A percentile compares a stretch with the other conserved stretches of the same genome.
Conservation (phyloP, 2,329 filamentous ascomycete genomes). For the Acephala macrosclerotiorum region DNA sequence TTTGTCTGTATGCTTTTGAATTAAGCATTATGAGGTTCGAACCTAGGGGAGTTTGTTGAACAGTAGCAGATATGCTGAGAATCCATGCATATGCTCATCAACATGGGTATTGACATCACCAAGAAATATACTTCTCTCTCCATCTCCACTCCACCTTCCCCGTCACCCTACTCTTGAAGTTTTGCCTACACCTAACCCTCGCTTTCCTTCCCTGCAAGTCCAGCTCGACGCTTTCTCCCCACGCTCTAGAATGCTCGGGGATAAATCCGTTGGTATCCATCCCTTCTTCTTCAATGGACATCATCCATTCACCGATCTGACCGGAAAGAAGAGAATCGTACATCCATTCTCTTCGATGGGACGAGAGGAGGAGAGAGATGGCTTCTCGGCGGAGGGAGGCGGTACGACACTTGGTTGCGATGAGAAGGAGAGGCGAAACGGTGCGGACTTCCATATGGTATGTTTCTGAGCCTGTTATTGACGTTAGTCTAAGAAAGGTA, state of each 20-base stretch:
- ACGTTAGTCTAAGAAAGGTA: constrained; percentile 8
- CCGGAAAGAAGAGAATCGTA: constrained; percentile 57
- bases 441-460: constrained; percentile 50
- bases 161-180: constrained; percentile 16
- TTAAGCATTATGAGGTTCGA: too few species aligned
- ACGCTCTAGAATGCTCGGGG: constrained; percentile 28
- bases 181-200: constrained; percentile 29
- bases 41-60: not conserved
- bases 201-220: constrained; percentile 27
- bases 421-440: constrained; percentile 67
- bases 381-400: constrained; percentile 62
- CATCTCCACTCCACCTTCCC: constrained; percentile 17
- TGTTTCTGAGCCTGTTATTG: constrained; percentile 21
- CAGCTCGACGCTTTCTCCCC: constrained; percentile 31
- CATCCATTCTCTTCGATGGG: constrained; percentile 69
- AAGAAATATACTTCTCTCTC: constrained; percentile 23
- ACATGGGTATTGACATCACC: constrained; percentile 11
- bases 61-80: not conserved
- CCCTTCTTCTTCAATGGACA: constrained; percentile 37
- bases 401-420: constrained; percentile 70
- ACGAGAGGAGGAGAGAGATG: constrained; percentile 65
- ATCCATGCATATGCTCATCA: not conserved
- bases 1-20: too few species aligned
- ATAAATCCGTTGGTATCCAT: constrained; percentile 33
- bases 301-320: constrained; percentile 36